Evolutionary conservation across 164 flowering plant species (phyloP).

Genomic region (Kingdonia uniflora): DNA sequence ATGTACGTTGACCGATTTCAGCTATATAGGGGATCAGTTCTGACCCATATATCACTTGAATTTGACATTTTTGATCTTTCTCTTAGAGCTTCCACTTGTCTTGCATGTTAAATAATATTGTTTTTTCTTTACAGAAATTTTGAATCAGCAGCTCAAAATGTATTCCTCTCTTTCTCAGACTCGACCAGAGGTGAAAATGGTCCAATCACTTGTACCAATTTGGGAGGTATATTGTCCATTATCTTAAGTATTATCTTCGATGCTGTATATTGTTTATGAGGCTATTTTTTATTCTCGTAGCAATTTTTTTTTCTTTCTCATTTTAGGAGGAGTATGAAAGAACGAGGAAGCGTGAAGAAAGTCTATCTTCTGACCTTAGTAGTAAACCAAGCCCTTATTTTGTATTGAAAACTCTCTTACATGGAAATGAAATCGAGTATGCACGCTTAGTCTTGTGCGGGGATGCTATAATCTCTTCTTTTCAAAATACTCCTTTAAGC

Average conservation of each 20-base stretch:
- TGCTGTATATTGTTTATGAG: background rate
- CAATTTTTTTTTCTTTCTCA: constrained; percentile 4
- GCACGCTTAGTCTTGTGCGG: constrained; percentile 29
- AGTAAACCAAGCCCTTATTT: constrained; percentile 57
- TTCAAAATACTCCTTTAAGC: constrained; percentile 14
- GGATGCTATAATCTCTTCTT: constrained; percentile 14
- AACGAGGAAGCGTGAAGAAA: constrained; percentile 43
- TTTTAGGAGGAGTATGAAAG: constrained; percentile 78
- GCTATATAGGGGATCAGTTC: no score
- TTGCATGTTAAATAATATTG: no score
- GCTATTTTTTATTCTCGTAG: background rate
- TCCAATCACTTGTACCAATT: constrained; percentile 90
- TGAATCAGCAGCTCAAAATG: constrained; percentile 63
- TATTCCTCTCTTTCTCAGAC: constrained; percentile 74
- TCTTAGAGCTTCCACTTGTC: no score
- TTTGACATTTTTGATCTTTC: no score
- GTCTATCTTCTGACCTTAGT: constrained; percentile 37
- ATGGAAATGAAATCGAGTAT: constrained; percentile 36
- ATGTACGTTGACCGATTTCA: no score
- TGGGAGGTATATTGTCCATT: constrained; percentile 74
- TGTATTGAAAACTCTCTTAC: constrained; percentile 43
- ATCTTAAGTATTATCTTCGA: background rate
- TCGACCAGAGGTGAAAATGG: constrained; percentile 77
- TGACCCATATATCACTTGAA: no score
- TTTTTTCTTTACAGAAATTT: constrained; percentile 46